Percentiles rank a stretch among this genome's conserved stretches.
phyloP scores from a whole-genome alignment of 192 early-diverging fungal genomes.

The Backusella australiensis region DNA sequence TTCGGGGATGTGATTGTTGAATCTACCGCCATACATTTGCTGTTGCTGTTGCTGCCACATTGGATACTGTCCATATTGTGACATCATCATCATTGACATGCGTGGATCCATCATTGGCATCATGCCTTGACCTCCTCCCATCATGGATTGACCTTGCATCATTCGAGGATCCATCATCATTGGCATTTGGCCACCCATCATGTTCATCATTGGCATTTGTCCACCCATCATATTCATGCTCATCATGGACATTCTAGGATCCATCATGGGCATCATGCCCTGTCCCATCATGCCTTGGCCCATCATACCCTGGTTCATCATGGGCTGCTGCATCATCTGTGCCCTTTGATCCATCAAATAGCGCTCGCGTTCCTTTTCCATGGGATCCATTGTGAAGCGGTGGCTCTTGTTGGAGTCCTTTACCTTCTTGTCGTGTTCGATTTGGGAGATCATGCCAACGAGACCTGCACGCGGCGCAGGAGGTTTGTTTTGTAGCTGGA shows the following conservation, averaged over 20 bases:
- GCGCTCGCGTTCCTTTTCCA: slow-evolving; percentile 35
- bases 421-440: slow-evolving; percentile 33
- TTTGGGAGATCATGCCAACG: slow-evolving; percentile 41
- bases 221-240: slow-evolving; percentile 20
- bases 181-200: slow-evolving; percentile 12
- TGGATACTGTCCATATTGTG: slow-evolving; percentile 8
- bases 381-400: slow-evolving; percentile 19
- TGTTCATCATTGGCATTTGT: slow-evolving; percentile 23
- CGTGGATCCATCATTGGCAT: slow-evolving; percentile 30
- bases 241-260: slow-evolving; percentile 13
- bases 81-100: slow-evolving; percentile 17
- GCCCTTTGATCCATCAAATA: slow-evolving; percentile 34
- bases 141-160: slow-evolving; percentile 22
- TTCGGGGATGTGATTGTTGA: background rate
- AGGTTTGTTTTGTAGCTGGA: slow-evolving; percentile 34
- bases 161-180: slow-evolving; percentile 35
- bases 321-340: slow-evolving; percentile 9
- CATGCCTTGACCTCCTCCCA: slow-evolving; percentile 7
- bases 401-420: slow-evolving; percentile 19
- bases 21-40: slow-evolving; percentile 19
- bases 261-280: slow-evolving; percentile 22
- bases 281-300: slow-evolving; percentile 11
- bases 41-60: slow-evolving; percentile 15
- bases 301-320: slow-evolving; percentile 15
- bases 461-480: slow-evolving; percentile 38